A percentile compares a stretch with the other conserved stretches of the same genome.
phyloP scores from a whole-genome alignment of 352 stramenopile genomes.

The Sclerospora graminicola region DNA sequence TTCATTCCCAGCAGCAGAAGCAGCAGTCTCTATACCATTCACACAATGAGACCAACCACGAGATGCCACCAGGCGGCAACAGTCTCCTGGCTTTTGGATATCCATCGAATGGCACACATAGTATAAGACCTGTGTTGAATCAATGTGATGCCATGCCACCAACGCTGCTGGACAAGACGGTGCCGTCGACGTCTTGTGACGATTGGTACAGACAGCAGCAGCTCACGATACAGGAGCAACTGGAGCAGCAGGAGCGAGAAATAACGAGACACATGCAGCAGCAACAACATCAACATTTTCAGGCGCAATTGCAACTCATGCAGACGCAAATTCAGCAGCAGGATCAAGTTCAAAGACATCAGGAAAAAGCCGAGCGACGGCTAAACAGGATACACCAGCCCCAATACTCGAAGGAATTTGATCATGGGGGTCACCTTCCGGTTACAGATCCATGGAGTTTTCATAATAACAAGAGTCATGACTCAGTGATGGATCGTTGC shows the following conservation, averaged over 20 bases:
- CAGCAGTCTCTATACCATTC: conserved; percentile 2
- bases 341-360: conserved; percentile 5
- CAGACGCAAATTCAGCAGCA: conserved; percentile 12
- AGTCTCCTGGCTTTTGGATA: conserved; percentile 2
- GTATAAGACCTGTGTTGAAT: conserved; percentile 2
- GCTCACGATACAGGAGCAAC: conserved; percentile 10
- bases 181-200: conserved; percentile 5
- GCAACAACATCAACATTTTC: conserved; percentile 7
- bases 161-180: conserved; percentile 5
- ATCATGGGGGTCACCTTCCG: not conserved
- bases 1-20: conserved; percentile 1
- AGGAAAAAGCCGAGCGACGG: conserved; percentile 6
- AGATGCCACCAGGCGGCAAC: conserved; percentile 1
- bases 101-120: conserved; percentile 2
- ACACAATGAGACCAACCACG: not conserved
- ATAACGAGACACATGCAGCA: conserved; percentile 19
- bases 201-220: conserved; percentile 20
- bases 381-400: conserved; percentile 8
- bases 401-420: conserved; percentile 1
- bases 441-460: not conserved
- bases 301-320: conserved; percentile 6
- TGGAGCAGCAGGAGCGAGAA: too few species aligned
- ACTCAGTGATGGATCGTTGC: not conserved
- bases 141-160: conserved; percentile 4
- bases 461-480: not conserved